Evolutionary conservation across 345 rosid species (phyloP).

Genomic region (Combretum micranthum): DNA sequence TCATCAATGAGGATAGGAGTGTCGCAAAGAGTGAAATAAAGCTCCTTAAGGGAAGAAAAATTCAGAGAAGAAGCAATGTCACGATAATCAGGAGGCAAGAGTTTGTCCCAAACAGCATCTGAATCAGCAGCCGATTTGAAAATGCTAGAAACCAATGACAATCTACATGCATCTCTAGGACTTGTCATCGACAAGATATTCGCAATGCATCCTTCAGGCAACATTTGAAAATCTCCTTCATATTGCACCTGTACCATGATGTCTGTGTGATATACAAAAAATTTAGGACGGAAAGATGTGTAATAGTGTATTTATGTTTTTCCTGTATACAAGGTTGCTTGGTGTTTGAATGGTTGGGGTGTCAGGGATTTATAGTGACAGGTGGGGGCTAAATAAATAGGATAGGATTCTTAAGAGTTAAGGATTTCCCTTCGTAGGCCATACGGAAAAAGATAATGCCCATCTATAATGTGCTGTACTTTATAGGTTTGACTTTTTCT

Average conservation of each 20-base stretch:
- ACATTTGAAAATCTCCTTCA: not conserved
- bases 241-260: not conserved
- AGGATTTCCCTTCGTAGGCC: too few species aligned
- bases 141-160: slow-evolving; percentile 12
- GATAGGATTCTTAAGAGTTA: too few species aligned
- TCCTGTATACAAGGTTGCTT: too few species aligned
- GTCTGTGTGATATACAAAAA: too few species aligned
- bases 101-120: slow-evolving; percentile 22
- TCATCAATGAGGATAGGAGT: slow-evolving; percentile 21
- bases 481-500: too few species aligned
- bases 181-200: slow-evolving; percentile 15
- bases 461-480: too few species aligned
- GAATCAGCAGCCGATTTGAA: slow-evolving; percentile 21
- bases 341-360: too few species aligned
- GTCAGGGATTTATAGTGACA: too few species aligned
- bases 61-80: slow-evolving; percentile 3
- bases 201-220: slow-evolving; percentile 14
- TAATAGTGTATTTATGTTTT: too few species aligned
- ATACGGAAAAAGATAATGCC: too few species aligned
- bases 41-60: slow-evolving; percentile 14
- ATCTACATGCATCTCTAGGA: slow-evolving; percentile 20
- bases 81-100: slow-evolving; percentile 17
- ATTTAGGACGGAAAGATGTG: too few species aligned
- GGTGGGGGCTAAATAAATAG: too few species aligned
- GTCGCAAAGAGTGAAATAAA: slow-evolving; percentile 21